These are phyloP conservation scores for Fraxinus albicans DNA, from an alignment of 305 asterid genomes.

Conservation along the genomic window DNA sequence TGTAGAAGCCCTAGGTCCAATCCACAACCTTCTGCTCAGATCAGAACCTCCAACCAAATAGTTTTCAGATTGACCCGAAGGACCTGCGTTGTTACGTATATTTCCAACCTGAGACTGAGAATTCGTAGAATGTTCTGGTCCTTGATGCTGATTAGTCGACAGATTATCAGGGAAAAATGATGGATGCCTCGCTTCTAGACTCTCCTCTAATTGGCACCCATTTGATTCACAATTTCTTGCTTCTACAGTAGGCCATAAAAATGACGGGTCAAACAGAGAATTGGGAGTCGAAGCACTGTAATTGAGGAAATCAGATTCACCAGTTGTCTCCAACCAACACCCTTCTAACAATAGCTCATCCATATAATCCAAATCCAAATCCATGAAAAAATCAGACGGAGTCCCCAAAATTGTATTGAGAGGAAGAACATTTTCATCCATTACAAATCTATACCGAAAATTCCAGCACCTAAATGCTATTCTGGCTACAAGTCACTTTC, in stretches of 20 bases:
- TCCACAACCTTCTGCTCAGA: slow-evolving; percentile 58
- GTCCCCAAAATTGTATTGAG: slow-evolving; percentile 33
- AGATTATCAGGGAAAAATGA: slow-evolving; percentile 52
- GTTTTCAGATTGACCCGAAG: slow-evolving; percentile 28
- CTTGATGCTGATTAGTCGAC: slow-evolving; percentile 48
- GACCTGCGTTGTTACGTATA: slow-evolving; percentile 22
- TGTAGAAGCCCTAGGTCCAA: slow-evolving; percentile 54
- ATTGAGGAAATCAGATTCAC: slow-evolving; percentile 56
- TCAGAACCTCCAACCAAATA: slow-evolving; percentile 34
- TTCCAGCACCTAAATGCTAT: background rate
- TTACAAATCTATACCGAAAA: slow-evolving; percentile 17
- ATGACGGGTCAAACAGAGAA: slow-evolving; percentile 62
- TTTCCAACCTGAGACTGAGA: slow-evolving; percentile 33
- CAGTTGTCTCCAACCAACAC: slow-evolving; percentile 75
- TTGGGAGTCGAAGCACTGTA: slow-evolving; percentile 39
- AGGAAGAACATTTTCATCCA: slow-evolving; percentile 66
- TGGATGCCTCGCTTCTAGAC: slow-evolving; percentile 50
- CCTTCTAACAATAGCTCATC: slow-evolving; percentile 74
- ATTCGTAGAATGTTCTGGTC: slow-evolving; percentile 25
- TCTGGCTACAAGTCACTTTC: background rate
- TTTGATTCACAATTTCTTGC: slow-evolving; percentile 29
- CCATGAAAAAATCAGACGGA: slow-evolving; percentile 58
- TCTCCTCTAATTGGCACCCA: slow-evolving; percentile 29
- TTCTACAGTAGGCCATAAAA: slow-evolving; percentile 53
- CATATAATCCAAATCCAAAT: slow-evolving; percentile 63